Conservation (phyloP, 805 yeast species). For the Kluyveromyces aestuarii region DNA sequence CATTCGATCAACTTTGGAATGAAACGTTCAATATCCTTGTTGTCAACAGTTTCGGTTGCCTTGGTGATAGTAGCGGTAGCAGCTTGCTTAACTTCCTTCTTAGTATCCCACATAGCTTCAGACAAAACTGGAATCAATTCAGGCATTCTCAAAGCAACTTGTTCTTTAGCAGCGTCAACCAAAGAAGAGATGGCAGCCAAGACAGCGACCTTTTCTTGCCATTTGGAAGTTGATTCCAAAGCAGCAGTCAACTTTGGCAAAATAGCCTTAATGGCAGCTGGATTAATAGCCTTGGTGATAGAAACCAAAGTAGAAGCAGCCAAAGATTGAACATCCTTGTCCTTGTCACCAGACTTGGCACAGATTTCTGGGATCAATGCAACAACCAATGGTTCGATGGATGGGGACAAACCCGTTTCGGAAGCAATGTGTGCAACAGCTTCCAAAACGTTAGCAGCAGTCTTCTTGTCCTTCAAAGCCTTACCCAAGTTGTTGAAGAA, state of each 20-base stretch:
- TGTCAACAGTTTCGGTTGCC: constrained; percentile 95
- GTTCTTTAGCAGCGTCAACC: constrained; percentile 91
- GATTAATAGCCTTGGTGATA: constrained; percentile 76
- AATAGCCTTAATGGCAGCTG: constrained; percentile 83
- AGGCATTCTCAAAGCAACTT: constrained; percentile 98
- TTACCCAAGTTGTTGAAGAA: constrained; percentile 72
- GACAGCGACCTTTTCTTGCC: constrained; percentile 96
- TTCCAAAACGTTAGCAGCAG: constrained; percentile 69
- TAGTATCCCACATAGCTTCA: constrained; percentile 99
- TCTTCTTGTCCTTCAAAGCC: constrained; percentile 76
- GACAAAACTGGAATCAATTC: constrained; percentile 97
- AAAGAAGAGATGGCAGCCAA: constrained; percentile 76
- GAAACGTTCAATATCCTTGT: constrained; percentile 99
- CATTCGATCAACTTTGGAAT: constrained; percentile 95
- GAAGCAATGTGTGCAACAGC: constrained; percentile 83
- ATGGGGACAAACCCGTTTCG: constrained; percentile 68
- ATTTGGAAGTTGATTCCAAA: constrained; percentile 71
- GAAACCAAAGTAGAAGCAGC: constrained; percentile 74
- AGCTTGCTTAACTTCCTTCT: constrained; percentile 93
- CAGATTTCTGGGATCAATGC: constrained; percentile 62
- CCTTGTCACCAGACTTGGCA: constrained; percentile 85
- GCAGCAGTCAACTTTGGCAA: constrained; percentile 70
- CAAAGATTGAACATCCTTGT: constrained; percentile 57
- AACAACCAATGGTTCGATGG: constrained; percentile 94
- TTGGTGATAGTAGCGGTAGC: constrained; percentile 94